A percentile compares a stretch with the other conserved stretches of the same genome.
Evolutionary conservation across 2,329 filamentous ascomycete species (phyloP).

Genomic region (Ophiostoma himal-ulmi): DNA sequence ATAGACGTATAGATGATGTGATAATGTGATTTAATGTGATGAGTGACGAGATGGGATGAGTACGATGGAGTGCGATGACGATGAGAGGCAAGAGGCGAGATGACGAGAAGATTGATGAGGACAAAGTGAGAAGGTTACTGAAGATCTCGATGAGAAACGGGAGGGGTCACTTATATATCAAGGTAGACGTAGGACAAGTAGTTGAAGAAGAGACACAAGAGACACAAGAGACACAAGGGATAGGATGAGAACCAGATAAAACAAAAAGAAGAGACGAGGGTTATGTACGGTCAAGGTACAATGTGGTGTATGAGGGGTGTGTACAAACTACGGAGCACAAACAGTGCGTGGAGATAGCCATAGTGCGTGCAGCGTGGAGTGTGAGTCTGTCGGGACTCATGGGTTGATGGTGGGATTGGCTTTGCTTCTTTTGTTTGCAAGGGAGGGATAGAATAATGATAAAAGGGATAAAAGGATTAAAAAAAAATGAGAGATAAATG

Average conservation of each 20-base stretch:
- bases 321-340: too few species aligned
- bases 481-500: too few species aligned
- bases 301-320: neutral
- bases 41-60: neutral
- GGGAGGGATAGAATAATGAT: neutral
- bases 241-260: neutral
- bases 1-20: neutral
- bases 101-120: neutral
- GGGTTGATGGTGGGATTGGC: too few species aligned
- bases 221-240: neutral
- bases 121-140: neutral
- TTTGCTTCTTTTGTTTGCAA: neutral
- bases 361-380: neutral
- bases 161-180: neutral
- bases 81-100: neutral
- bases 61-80: neutral
- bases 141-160: neutral
- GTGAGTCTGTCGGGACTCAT: neutral
- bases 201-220: neutral
- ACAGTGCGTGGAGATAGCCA: neutral
- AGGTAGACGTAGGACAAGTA: neutral
- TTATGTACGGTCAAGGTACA: neutral
- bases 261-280: neutral
- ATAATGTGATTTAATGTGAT: neutral
- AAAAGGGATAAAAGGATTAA: neutral